A percentile compares a stretch with the other conserved stretches of the same genome.
Evolutionary conservation across 2,329 filamentous ascomycete genomes (phyloP).

Genomic region (Aspergillus vadensis): DNA sequence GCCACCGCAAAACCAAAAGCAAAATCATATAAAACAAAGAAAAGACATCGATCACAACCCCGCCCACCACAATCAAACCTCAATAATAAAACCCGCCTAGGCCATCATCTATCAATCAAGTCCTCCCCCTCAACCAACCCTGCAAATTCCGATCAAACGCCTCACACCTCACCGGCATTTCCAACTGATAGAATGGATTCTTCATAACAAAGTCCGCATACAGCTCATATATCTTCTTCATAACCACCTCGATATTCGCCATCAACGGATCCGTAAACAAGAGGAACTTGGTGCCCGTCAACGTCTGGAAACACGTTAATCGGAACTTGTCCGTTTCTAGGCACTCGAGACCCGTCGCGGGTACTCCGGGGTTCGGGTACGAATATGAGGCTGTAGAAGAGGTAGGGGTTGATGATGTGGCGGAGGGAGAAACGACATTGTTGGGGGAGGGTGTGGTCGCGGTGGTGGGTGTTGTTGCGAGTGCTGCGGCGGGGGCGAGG

Average conservation of each 20-base stretch:
- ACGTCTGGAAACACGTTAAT: constrained; percentile 91
- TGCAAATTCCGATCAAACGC: constrained; percentile 86
- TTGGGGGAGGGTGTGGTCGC: constrained; percentile 11
- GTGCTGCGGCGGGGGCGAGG: constrained; percentile 32
- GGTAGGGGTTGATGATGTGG: constrained; percentile 31
- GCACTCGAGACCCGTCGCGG: constrained; percentile 74
- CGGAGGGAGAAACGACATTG: constrained; percentile 31
- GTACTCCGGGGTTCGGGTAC: constrained; percentile 35
- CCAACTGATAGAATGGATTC: constrained; percentile 96
- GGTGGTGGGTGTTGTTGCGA: constrained; percentile 24
- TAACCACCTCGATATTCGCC: constrained; percentile 77
- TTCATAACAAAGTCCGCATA: constrained; percentile 99
- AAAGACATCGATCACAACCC: neutral
- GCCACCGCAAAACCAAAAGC: constrained; percentile 17
- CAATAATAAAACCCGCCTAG: too few relatives aligned
- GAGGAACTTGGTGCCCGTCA: constrained; percentile 93
- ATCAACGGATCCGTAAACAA: constrained; percentile 91
- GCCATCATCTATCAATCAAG: constrained; percentile 13
- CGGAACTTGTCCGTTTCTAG: constrained; percentile 94
- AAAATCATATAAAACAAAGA: constrained; percentile 10
- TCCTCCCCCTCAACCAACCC: constrained; percentile 70
- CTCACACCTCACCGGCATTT: constrained; percentile 96
- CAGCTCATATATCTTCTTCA: constrained; percentile 85
- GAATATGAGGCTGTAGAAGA: constrained; percentile 29
- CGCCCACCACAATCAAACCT: constrained; percentile 16